A percentile compares a stretch with the other conserved stretches of the same genome.
These are phyloP conservation scores for Ceratocystis papillata DNA, from an alignment of 2,329 filamentous ascomycete genomes.

Conservation along the genomic window DNA sequence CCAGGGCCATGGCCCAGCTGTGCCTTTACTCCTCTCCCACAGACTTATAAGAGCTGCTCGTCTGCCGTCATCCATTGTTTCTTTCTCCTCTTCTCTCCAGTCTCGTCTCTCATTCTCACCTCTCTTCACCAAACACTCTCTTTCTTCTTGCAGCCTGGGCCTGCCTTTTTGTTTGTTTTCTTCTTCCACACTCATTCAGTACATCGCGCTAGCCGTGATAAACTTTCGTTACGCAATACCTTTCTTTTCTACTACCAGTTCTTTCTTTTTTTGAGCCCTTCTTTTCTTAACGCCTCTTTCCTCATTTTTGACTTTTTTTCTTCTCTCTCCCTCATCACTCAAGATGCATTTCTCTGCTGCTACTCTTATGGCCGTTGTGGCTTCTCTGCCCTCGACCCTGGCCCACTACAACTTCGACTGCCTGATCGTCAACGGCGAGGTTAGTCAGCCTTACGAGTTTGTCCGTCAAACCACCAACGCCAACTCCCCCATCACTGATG, in stretches of 20 bases:
- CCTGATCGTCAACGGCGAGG: constrained; percentile 38
- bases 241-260: not conserved
- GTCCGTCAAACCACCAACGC: constrained; percentile 42
- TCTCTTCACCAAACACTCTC: constrained; percentile 5
- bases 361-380: constrained; percentile 28
- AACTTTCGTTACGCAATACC: not conserved
- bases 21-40: not conserved
- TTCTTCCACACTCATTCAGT: constrained; percentile 9
- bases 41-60: not conserved
- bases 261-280: not conserved
- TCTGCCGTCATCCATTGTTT: not conserved
- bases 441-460: constrained; percentile 38
- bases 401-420: constrained; percentile 39
- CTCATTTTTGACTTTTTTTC: not conserved
- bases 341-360: constrained; percentile 29
- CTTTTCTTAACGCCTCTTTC: too few relatives aligned
- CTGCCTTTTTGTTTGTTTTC: constrained; percentile 13
- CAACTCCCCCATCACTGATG: constrained; percentile 35
- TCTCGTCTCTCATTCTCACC: constrained; percentile 16
- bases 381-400: constrained; percentile 28
- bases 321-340: not conserved
- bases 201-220: constrained; percentile 15
- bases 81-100: constrained; percentile 2
- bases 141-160: constrained; percentile 14
- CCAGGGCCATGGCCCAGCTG: not conserved